phyloP scores from a whole-genome alignment of 2,329 filamentous ascomycete species.

The Neofusicoccum parvum region DNA sequence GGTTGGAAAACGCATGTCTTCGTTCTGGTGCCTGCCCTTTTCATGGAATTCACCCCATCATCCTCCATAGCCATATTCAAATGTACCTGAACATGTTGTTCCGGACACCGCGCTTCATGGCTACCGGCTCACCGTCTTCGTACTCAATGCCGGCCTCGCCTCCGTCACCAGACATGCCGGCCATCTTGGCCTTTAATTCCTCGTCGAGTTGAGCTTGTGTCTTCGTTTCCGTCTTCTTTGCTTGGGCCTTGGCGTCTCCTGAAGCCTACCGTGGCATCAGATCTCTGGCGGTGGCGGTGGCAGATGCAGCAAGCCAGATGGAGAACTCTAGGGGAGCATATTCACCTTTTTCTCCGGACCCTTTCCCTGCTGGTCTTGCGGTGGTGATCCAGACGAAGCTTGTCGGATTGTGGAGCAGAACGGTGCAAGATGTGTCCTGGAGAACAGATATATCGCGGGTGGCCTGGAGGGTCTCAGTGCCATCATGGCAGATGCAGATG shows the following conservation, averaged over 20 bases:
- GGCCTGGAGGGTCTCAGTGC: not conserved
- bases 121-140: constrained; percentile 70
- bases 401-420: not conserved
- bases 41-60: too few relatives aligned
- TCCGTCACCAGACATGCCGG: constrained; percentile 68
- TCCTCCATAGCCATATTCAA: constrained; percentile 31
- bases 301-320: not conserved
- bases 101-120: constrained; percentile 73
- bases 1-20: too few relatives aligned
- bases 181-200: constrained; percentile 66
- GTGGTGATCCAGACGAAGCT: not conserved
- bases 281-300: not conserved
- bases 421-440: not conserved
- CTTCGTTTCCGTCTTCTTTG: constrained; percentile 7
- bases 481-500: not conserved
- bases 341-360: not conserved
- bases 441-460: not conserved
- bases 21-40: too few relatives aligned
- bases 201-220: constrained; percentile 63
- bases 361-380: not conserved
- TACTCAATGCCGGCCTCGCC: constrained; percentile 73
- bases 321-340: not conserved
- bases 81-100: constrained; percentile 79
- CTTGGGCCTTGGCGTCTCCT: not conserved
- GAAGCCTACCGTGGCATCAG: not conserved